These are phyloP conservation scores for Ciborinia camelliae DNA, from an alignment of 2,329 filamentous ascomycete species.

Conservation along the genomic window DNA sequence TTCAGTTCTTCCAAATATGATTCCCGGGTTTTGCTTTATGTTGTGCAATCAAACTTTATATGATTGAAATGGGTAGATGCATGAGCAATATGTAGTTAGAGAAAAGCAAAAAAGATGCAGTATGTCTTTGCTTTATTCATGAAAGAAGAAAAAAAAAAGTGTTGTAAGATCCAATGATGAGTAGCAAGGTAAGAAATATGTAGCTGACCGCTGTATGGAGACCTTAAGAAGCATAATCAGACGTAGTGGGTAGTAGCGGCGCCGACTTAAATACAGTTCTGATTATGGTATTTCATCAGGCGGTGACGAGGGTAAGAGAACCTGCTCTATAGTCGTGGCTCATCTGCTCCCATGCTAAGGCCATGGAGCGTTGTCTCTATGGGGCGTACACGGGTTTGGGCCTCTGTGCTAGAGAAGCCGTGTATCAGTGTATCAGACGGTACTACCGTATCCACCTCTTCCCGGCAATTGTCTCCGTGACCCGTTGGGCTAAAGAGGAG, in stretches of 20 bases:
- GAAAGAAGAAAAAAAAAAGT: conserved; percentile 11
- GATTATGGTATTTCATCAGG: background rate
- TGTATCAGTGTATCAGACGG: conserved; percentile 29
- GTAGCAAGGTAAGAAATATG: conserved; percentile 16
- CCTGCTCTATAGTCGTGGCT: conserved; percentile 18
- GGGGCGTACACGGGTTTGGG: conserved; percentile 19
- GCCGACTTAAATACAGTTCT: conserved; percentile 17
- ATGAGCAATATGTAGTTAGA: background rate
- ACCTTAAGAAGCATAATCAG: conserved; percentile 8
- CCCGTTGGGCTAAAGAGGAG: conserved; percentile 23
- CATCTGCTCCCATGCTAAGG: conserved; percentile 19
- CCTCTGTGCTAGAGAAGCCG: conserved; percentile 20
- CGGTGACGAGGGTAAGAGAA: conserved; percentile 19
- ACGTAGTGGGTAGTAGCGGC: conserved; percentile 7
- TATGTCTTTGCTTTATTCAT: conserved; percentile 9
- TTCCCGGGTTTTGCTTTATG: conserved; percentile 8
- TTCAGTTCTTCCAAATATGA: conserved; percentile 4
- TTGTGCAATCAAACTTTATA: conserved; percentile 20
- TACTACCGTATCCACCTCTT: conserved; percentile 22
- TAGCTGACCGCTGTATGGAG: conserved; percentile 21
- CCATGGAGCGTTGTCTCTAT: conserved; percentile 20
- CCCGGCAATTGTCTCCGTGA: conserved; percentile 29
- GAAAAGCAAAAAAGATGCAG: conserved; percentile 16
- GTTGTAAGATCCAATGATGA: background rate
- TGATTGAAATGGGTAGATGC: conserved; percentile 14